Evolutionary conservation across 306 rosid genomes (phyloP).

Genomic region (Rosa lucieae): DNA sequence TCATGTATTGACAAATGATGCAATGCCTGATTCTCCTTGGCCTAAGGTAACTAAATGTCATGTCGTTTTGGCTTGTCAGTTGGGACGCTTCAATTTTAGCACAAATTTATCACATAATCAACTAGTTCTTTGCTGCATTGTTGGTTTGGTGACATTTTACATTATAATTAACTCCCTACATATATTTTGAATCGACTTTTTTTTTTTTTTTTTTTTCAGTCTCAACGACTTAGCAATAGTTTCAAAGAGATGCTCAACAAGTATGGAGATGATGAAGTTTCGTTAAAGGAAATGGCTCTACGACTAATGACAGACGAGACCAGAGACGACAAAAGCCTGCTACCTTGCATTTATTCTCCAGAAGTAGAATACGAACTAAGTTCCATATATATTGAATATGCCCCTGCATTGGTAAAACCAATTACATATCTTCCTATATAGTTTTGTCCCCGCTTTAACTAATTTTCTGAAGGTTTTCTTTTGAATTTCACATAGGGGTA

Average conservation of each 20-base stretch:
- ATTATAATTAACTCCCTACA: background rate
- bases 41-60: slow-evolving; percentile 52
- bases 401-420: too few species aligned
- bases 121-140: background rate
- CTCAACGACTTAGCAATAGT: slow-evolving; percentile 53
- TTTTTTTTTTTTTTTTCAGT: slow-evolving; percentile 43
- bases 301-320: slow-evolving; percentile 66
- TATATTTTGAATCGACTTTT: background rate
- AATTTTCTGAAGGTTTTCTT: too few species aligned
- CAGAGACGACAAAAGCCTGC: too few species aligned
- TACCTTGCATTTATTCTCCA: too few species aligned
- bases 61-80: background rate
- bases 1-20: slow-evolving; percentile 86
- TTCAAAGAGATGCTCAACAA: slow-evolving; percentile 50
- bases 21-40: slow-evolving; percentile 71
- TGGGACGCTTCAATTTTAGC: background rate
- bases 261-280: slow-evolving; percentile 47
- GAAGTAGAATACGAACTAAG: too few species aligned
- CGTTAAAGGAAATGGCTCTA: slow-evolving; percentile 56
- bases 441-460: too few species aligned
- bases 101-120: background rate
- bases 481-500: too few species aligned
- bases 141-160: background rate
- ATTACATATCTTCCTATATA: too few species aligned
- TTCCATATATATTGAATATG: too few species aligned